These are phyloP conservation scores for sorghum (Sorghum bicolor) DNA, from an alignment of 176 grass and related monocot species.

Conservation along the genomic window Sorghum_bicolor_NCBIv3 NC_012870.2:24339501-24340000, in stretches of 20 bases:
- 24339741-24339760: neutral
- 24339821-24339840: neutral
- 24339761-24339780: neutral
- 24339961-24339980: neutral
- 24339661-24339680: neutral
- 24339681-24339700: neutral
- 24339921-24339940: neutral
- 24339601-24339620: slow-evolving; percentile 3
- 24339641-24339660: neutral
- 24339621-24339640: neutral
- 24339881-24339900: neutral
- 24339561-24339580: slow-evolving; percentile 86
- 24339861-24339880: neutral
- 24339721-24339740: too few relatives aligned
- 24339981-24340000: neutral
- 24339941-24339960: neutral
- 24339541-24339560: slow-evolving; percentile 91
- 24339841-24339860: neutral
- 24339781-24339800: neutral
- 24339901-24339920: neutral
- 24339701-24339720: neutral
- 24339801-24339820: neutral
- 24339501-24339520: neutral
- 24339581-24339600: slow-evolving; percentile 81
- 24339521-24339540: slow-evolving; percentile 68